phyloP scores from a whole-genome alignment of 495 filamentous ascomycete genomes.

The Thozetella sp. region DNA sequence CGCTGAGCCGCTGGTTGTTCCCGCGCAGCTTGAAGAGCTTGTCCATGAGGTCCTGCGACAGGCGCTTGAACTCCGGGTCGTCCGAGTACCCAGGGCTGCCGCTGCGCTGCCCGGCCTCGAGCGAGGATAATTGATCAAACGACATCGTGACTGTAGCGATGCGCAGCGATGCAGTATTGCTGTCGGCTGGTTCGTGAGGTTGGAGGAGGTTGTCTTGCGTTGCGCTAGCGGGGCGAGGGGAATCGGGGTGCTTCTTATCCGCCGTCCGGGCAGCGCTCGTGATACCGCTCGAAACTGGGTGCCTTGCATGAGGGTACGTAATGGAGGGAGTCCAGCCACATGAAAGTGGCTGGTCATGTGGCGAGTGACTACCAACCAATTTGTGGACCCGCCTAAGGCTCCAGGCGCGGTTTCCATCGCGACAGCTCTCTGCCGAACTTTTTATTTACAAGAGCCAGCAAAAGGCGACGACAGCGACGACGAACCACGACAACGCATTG shows the following conservation, averaged over 20 bases:
- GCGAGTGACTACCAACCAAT: too few relatives aligned
- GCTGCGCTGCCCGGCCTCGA: constrained; percentile 66
- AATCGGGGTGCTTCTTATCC: background rate
- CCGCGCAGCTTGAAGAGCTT: constrained; percentile 85
- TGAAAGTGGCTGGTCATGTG: background rate
- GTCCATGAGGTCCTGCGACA: constrained; percentile 79
- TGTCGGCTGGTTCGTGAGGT: background rate
- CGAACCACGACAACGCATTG: constrained; percentile 8
- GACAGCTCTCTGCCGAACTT: constrained; percentile 10
- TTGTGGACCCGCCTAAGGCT: background rate
- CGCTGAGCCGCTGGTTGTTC: constrained; percentile 78
- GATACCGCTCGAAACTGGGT: background rate
- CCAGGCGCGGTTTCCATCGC: background rate
- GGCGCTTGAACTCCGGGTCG: constrained; percentile 86
- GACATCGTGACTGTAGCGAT: constrained; percentile 63
- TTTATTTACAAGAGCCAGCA: constrained; percentile 11
- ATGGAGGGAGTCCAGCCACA: constrained; percentile 9
- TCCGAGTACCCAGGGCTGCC: constrained; percentile 72
- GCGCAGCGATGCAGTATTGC: background rate
- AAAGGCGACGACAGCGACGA: background rate
- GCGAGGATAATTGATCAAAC: constrained; percentile 80
- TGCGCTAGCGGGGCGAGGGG: background rate
- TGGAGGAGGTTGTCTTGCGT: background rate
- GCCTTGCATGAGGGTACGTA: constrained; percentile 8
- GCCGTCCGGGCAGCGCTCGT: background rate